Evolutionary conservation across 192 early-diverging fungal genomes (phyloP).

Genomic region (Backusella circina): DNA sequence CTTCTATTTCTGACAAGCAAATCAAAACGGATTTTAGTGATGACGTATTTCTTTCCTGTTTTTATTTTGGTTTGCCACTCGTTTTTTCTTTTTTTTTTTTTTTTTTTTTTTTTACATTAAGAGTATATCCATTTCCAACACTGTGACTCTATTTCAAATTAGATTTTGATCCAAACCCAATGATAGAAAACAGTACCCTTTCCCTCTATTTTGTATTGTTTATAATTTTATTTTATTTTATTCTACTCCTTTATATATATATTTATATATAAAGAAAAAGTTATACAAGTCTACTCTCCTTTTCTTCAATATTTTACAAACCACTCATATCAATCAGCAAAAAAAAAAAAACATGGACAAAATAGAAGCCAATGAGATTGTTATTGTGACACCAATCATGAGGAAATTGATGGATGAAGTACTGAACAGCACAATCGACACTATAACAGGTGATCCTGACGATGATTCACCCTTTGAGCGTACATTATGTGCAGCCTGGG

Average conservation of each 20-base stretch:
- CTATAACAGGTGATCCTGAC: background rate
- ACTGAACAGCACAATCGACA: background rate
- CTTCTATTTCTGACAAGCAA: too few species aligned
- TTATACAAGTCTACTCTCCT: background rate
- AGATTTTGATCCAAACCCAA: background rate
- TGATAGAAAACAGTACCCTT: too few species aligned
- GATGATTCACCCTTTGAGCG: constrained; percentile 33
- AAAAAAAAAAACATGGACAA: background rate
- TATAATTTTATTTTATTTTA: background rate
- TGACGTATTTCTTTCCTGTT: too few species aligned
- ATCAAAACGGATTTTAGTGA: too few species aligned
- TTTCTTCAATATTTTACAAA: background rate
- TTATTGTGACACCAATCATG: constrained; percentile 19
- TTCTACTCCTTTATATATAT: background rate
- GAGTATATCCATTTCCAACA: too few species aligned
- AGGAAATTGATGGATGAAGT: constrained; percentile 21
- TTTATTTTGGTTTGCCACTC: too few species aligned
- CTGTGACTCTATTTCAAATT: too few species aligned
- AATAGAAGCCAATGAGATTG: constrained; percentile 1
- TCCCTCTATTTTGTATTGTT: background rate
- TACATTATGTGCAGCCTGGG: constrained; percentile 32
- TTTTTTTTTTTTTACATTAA: too few species aligned
- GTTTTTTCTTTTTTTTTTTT: too few species aligned
- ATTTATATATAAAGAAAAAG: background rate
- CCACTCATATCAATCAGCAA: background rate